phyloP scores from a whole-genome alignment of 169 alveolate genomes.

The Plasmodium gallinaceum region DNA sequence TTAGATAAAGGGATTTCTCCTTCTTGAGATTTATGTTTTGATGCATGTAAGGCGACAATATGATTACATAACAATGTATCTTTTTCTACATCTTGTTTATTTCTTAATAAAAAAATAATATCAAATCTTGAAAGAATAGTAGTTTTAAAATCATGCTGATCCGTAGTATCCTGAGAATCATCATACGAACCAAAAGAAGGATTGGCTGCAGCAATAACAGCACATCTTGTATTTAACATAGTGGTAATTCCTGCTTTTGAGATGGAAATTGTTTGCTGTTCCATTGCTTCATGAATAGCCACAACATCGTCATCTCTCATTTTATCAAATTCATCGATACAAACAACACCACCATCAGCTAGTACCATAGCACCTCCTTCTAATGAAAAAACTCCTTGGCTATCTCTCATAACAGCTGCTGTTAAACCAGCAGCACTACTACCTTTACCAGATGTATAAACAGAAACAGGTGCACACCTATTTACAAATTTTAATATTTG shows the following conservation, averaged over 20 bases:
- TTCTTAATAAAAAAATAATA: conserved; percentile 97
- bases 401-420: conserved; percentile 97
- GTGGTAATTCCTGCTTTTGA: conserved; percentile 99
- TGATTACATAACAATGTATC: conserved; percentile 90
- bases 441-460: conserved; percentile 99
- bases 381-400: conserved; percentile 92
- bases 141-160: conserved; percentile 98
- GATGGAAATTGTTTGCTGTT: conserved; percentile 98
- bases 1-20: conserved; percentile 79
- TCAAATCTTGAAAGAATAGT: conserved; percentile 98
- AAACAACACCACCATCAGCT: conserved; percentile 99
- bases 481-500: conserved; percentile 97
- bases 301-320: conserved; percentile 99
- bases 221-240: conserved; percentile 95
- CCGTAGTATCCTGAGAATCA: conserved; percentile 96
- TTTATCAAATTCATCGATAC: conserved; percentile 99
- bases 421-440: conserved; percentile 99
- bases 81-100: conserved; percentile 94
- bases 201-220: conserved; percentile 99
- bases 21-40: conserved; percentile 73
- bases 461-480: conserved; percentile 98
- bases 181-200: conserved; percentile 99
- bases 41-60: conserved; percentile 83
- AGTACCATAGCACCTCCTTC: conserved; percentile 99
- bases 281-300: conserved; percentile 99